A percentile compares a stretch with the other conserved stretches of the same genome.
Evolutionary conservation across 1,139 yeast genomes (phyloP).

Genomic region (Suzukiozyma palmioleophila): DNA sequence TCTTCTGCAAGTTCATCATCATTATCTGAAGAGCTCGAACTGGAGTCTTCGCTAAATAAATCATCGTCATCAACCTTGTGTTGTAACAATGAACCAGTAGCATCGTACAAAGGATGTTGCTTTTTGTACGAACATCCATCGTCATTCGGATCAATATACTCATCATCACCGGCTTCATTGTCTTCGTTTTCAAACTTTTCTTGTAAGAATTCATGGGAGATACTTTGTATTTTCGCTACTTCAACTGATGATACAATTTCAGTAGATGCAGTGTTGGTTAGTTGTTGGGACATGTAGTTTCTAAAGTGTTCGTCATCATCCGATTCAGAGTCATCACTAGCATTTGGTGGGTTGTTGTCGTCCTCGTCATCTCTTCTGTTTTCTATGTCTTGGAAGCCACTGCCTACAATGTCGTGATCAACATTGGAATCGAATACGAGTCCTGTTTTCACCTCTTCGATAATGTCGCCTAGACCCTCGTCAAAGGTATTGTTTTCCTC

Average conservation of each 20-base stretch:
- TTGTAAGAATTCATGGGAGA: constrained; percentile 8
- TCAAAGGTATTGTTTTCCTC: constrained; percentile 42
- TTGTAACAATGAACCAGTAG: constrained; percentile 30
- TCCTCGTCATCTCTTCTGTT: constrained; percentile 30
- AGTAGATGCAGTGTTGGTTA: constrained; percentile 58
- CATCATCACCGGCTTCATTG: constrained; percentile 30
- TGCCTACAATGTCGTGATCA: constrained; percentile 26
- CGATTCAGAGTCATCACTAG: constrained; percentile 24
- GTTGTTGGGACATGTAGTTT: constrained; percentile 79
- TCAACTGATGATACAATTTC: constrained; percentile 46
- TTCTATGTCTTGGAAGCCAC: constrained; percentile 19
- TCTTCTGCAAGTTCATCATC: constrained; percentile 20
- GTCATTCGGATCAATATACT: constrained; percentile 75
- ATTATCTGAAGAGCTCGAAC: constrained; percentile 11
- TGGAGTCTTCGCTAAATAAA: constrained; percentile 6
- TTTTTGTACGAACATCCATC: constrained; percentile 74
- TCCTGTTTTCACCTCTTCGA: constrained; percentile 35
- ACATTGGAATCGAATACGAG: constrained; percentile 31
- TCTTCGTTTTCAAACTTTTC: constrained; percentile 13
- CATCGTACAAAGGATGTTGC: constrained; percentile 56
- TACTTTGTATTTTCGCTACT: constrained; percentile 29
- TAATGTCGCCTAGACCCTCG: constrained; percentile 46
- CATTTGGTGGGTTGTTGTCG: constrained; percentile 17
- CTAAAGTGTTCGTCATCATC: constrained; percentile 50
- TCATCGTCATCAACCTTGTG: constrained; percentile 6